Conservation (phyloP, 306 rosid species). For the Dalbergia cultrata region DNA sequence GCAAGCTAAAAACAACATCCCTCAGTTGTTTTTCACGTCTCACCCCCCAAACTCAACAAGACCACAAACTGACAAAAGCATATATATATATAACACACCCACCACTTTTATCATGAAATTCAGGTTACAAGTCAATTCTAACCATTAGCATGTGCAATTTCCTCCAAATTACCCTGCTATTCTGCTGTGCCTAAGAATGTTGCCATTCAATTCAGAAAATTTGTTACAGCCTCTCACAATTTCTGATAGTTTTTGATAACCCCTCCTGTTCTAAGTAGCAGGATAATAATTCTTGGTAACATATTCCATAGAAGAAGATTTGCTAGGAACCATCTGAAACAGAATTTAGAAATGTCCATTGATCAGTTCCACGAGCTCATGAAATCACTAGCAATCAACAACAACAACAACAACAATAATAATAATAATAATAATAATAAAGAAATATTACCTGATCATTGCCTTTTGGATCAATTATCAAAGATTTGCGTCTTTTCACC, state of each 20-base stretch:
- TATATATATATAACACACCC: not conserved
- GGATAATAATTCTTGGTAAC: constrained; percentile 42
- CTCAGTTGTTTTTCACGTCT: not conserved
- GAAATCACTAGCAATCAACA: constrained; percentile 2
- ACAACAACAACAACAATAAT: no score
- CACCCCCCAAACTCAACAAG: constrained; percentile 1
- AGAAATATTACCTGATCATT: constrained; percentile 61
- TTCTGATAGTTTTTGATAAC: not conserved
- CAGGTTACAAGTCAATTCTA: constrained; percentile 21
- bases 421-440: no score
- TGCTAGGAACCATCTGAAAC: constrained; percentile 59
- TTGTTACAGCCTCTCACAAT: not conserved
- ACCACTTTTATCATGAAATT: constrained; percentile 11
- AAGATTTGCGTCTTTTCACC: constrained; percentile 50
- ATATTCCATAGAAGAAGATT: constrained; percentile 45
- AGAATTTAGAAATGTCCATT: not conserved
- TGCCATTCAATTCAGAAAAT: constrained; percentile 2
- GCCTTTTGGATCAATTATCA: constrained; percentile 29
- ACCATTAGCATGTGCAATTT: constrained; percentile 27
- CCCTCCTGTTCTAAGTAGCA: constrained; percentile 40
- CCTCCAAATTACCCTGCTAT: not conserved
- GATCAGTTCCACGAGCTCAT: constrained; percentile 10
- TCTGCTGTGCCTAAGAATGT: constrained; percentile 19
- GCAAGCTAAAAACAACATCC: not conserved
- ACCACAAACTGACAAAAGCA: not conserved